These are phyloP conservation scores for Globisporangium splendens DNA, from an alignment of 352 stramenopile genomes.

Conservation along the genomic window DNA sequence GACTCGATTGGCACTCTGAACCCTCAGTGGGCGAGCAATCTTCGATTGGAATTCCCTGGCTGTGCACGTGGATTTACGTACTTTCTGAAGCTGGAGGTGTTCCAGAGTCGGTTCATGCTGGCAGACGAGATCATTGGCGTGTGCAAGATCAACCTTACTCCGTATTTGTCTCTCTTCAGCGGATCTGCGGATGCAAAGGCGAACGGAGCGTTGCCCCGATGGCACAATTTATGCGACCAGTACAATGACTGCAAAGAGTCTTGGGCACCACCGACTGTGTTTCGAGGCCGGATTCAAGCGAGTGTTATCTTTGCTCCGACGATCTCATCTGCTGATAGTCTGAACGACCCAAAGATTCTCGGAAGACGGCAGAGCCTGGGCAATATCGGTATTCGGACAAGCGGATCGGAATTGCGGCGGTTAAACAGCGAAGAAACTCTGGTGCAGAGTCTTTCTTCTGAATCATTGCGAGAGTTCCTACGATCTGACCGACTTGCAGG, in stretches of 20 bases:
- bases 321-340: slow-evolving; percentile 41
- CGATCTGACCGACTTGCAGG: slow-evolving; percentile 33
- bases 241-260: slow-evolving; percentile 86
- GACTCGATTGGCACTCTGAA: slow-evolving; percentile 22
- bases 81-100: slow-evolving; percentile 77
- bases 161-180: slow-evolving; percentile 74
- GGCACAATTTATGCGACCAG: slow-evolving; percentile 85
- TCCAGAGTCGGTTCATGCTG: slow-evolving; percentile 84
- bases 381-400: neutral
- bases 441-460: slow-evolving; percentile 50
- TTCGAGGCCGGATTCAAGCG: slow-evolving; percentile 71
- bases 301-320: slow-evolving; percentile 77
- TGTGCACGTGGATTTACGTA: slow-evolving; percentile 73
- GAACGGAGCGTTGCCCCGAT: slow-evolving; percentile 71
- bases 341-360: slow-evolving; percentile 45
- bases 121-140: slow-evolving; percentile 73
- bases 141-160: slow-evolving; percentile 84
- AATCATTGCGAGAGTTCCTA: slow-evolving; percentile 57
- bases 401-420: slow-evolving; percentile 22
- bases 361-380: slow-evolving; percentile 28
- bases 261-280: slow-evolving; percentile 80
- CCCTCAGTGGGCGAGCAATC: slow-evolving; percentile 70
- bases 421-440: slow-evolving; percentile 38
- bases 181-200: slow-evolving; percentile 78
- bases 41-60: slow-evolving; percentile 73